phyloP scores from a whole-genome alignment of 179 eudicot genomes.

The Silene vulgaris region DNA sequence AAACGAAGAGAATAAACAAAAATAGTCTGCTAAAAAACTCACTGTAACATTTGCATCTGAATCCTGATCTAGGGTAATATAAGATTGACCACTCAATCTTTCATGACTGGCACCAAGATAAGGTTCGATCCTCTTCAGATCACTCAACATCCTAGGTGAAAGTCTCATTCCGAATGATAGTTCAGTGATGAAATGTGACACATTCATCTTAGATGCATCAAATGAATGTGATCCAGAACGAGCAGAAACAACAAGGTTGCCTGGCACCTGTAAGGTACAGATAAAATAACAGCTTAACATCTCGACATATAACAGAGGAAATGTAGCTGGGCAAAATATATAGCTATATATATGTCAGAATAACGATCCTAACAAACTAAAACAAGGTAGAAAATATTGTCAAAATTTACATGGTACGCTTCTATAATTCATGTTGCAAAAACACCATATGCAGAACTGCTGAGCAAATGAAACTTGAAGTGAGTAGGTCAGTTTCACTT shows the following conservation, averaged over 20 bases:
- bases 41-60: conserved; percentile 78
- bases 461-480: neutral
- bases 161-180: conserved; percentile 75
- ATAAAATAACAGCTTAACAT: conserved; percentile 18
- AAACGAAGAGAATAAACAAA: conserved; percentile 5
- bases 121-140: conserved; percentile 63
- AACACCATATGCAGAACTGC: neutral
- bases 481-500: conserved; percentile 11
- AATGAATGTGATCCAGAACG: conserved; percentile 88
- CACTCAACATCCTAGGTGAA: conserved; percentile 51
- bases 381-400: neutral
- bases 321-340: neutral
- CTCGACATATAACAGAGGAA: neutral
- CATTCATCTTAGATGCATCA: conserved; percentile 88
- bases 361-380: conserved; percentile 2
- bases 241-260: conserved; percentile 83
- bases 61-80: conserved; percentile 49
- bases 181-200: conserved; percentile 73
- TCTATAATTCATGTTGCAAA: neutral
- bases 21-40: conserved; percentile 30
- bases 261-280: conserved; percentile 75
- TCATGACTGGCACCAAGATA: conserved; percentile 78
- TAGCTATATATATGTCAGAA: neutral
- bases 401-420: neutral
- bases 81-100: conserved; percentile 54